These are phyloP conservation scores for Pugionium dolabratum DNA, from an alignment of 345 rosid species.

Conservation along the genomic window DNA sequence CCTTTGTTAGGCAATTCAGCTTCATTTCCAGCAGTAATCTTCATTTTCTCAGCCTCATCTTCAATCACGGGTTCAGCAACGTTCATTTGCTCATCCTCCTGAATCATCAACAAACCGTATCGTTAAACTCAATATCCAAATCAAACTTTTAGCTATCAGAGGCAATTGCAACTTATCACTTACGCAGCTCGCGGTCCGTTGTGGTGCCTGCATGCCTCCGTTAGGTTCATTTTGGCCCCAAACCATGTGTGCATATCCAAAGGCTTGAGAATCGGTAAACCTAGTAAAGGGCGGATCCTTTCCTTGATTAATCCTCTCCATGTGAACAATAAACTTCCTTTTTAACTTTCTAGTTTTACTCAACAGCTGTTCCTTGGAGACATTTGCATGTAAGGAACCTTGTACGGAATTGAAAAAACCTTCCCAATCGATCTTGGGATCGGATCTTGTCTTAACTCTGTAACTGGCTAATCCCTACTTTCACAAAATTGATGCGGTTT, in stretches of 20 bases:
- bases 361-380: constrained; percentile 20
- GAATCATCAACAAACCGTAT: too few species aligned
- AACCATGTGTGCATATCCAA: constrained; percentile 31
- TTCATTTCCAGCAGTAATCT: too few species aligned
- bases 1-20: too few species aligned
- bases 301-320: constrained; percentile 6
- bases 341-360: constrained; percentile 28
- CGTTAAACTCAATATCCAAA: too few species aligned
- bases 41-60: too few species aligned
- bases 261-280: constrained; percentile 31
- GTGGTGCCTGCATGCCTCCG: neutral
- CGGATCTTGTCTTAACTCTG: constrained; percentile 10
- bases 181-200: too few species aligned
- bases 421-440: constrained; percentile 15
- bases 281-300: constrained; percentile 30
- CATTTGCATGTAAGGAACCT: constrained; percentile 1
- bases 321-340: neutral
- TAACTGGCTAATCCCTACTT: constrained; percentile 25
- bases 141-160: neutral
- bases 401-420: constrained; percentile 2
- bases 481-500: too few species aligned
- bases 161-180: too few species aligned
- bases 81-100: too few species aligned
- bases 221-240: constrained; percentile 11
- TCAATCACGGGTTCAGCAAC: too few species aligned